Base-by-base conservation (phyloP, 2,329 filamentous ascomycete genomes). In the Colletotrichum falcatum region DNA sequence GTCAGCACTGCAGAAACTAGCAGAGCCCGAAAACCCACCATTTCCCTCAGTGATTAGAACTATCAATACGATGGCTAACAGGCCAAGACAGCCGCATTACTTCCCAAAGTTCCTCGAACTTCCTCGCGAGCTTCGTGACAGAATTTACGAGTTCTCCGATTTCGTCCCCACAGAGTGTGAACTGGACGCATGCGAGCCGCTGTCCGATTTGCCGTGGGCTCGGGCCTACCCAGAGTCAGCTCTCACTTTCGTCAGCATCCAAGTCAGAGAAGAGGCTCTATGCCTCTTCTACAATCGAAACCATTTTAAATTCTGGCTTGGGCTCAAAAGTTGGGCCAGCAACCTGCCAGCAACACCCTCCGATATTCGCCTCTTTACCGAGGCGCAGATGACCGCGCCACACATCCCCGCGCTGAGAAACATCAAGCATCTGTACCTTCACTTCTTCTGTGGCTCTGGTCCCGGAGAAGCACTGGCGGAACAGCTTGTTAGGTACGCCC, bases 271-370 rank as follows among this genome's bases (percentile, higher is more conserved):
- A 7, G 59, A 61, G 23, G 23, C 16, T 5, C 18, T 61, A 2
- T 11, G 14, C 9, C 33, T 61, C 20, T 51, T 39, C 2, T 26
- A 51, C 1, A 51, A 3, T 12, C 16, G 16, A 39, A 61, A 61
- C 33, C 30, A 39, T 51, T 61, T 51, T 46, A 37, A 35, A 7
- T 51, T 61, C 20, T 61, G 30, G 44, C 59, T 61, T 28, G 44
- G 44, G 20, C 18, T 12, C 23, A 9, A 28, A 2, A 61, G 9
- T 16, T 51, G 46, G 18, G 5, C 16, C 16, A 30, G 18, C 23
- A 61, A 39, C 18, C 18, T 0, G 9, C 12, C 44, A 7, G n/a
- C 18, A 33, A 30, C 44, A n/a, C 14, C n/a, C 2, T 35, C 42
- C 2, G 26, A 8, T 14, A n/a, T 23, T 6, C 4, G 1, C 16